Conservation (phyloP, 2,329 filamentous ascomycete genomes). For the Epichloe bromicola region DNA sequence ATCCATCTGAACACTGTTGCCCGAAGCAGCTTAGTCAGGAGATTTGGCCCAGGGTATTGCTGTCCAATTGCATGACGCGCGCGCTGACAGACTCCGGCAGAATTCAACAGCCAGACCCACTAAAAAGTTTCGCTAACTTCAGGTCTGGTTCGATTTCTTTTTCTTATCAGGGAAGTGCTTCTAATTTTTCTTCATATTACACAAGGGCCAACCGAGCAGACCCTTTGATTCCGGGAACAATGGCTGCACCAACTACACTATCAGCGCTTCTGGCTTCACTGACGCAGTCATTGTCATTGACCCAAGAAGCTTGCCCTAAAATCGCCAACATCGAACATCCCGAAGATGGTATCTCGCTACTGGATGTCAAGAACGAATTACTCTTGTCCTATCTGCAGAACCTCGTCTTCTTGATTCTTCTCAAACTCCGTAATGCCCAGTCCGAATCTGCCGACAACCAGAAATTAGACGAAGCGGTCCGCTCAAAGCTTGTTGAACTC, state of each 20-base stretch:
- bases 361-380: conserved; percentile 95
- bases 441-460: conserved; percentile 14
- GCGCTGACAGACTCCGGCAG: background rate
- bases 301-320: conserved; percentile 54
- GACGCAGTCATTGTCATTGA: conserved; percentile 45
- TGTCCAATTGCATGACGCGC: background rate
- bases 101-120: conserved; percentile 7
- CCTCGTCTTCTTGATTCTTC: conserved; percentile 71
- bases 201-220: conserved; percentile 6
- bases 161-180: background rate
- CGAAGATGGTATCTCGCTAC: conserved; percentile 78
- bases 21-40: conserved; percentile 10
- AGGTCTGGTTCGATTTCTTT: background rate
- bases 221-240: conserved; percentile 13
- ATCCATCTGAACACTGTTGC: conserved; percentile 3
- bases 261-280: conserved; percentile 39
- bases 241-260: conserved; percentile 38
- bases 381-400: conserved; percentile 93
- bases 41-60: background rate
- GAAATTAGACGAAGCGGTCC: conserved; percentile 50
- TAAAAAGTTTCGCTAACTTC: conserved; percentile 10
- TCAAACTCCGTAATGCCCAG: conserved; percentile 56
- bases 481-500: conserved; percentile 79
- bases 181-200: background rate
- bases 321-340: conserved; percentile 54